Evolutionary conservation across 2,329 filamentous ascomycete species (phyloP), one percentile per base, ranked within the genome.

Genomic region (Sclerotinia glacialis): DNA sequence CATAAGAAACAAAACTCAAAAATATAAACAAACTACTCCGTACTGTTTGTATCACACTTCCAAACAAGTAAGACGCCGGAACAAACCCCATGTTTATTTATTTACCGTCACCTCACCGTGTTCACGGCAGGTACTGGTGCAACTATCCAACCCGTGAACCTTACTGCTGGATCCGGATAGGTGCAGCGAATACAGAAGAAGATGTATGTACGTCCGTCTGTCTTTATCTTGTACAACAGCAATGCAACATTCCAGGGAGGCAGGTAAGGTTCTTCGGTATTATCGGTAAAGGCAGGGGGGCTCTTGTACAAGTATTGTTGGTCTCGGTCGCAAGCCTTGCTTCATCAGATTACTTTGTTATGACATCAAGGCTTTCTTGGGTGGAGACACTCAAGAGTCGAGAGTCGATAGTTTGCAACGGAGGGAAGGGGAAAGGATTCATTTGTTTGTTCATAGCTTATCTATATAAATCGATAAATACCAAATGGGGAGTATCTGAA

Each of bases 111-210:
- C 56, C 28, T 47, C 56, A 37, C 56, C 56, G 42, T 60, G 44
- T 60, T 37, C 56, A 60, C 56, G 42, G 42, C 42, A 60, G 42
- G 56, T 34, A 37, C n/a, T 34, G 44, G 56, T 60, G 23, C 42
- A 47, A 34, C 56, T 23, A 23, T 47, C 28, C 56, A 47, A 34
- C 42, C 56, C 42, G 56, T 60, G 56, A 60, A 60, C 56, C 56
- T 60, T 34, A 60, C 42, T 49, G 42, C 56, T 60, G 56, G 56
- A 60, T 60, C 56, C 42, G 56, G 56, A 60, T 60, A 60, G 56
- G 56, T 60, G 56, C 56, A 60, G 56, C 42, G 56, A 60, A 26
- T 47, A 60, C 42, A 47, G 42, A 60, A 60, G 56, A 60, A 60
- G 56, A 47, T 18, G 8, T 37, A 49, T 60, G 56, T 60, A 26